These are phyloP conservation scores for Vitis rotundifolia DNA, from an alignment of 164 flowering plant genomes.

Conservation along the genomic window DNA sequence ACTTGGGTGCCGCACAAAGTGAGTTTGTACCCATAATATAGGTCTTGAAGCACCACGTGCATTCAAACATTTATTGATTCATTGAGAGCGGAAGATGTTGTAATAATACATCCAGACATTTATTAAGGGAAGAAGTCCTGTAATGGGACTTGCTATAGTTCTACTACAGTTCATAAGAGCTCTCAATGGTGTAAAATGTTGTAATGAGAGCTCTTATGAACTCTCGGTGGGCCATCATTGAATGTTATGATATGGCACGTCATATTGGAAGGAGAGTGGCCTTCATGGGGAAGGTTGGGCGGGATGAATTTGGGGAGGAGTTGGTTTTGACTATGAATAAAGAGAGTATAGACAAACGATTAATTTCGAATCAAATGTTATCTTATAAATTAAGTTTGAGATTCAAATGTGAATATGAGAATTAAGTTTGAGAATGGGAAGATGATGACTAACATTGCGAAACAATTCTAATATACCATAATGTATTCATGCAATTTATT, in stretches of 20 bases:
- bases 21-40: slow-evolving; percentile 88
- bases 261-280: slow-evolving; percentile 93
- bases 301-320: slow-evolving; percentile 72
- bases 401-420: slow-evolving; percentile 52
- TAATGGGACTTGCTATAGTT: no score
- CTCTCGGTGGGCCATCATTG: slow-evolving; percentile 83
- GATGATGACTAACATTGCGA: slow-evolving; percentile 63
- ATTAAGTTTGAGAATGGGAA: slow-evolving; percentile 66
- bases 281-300: slow-evolving; percentile 90
- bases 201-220: slow-evolving; percentile 87
- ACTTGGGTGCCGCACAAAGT: slow-evolving; percentile 82
- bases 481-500: neutral
- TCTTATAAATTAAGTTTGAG: slow-evolving; percentile 8
- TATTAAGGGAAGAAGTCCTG: no score
- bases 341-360: slow-evolving; percentile 80
- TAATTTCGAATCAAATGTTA: slow-evolving; percentile 26
- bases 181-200: slow-evolving; percentile 64
- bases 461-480: no score
- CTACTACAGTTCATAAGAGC: no score
- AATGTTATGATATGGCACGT: slow-evolving; percentile 85
- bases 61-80: slow-evolving; percentile 73
- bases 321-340: slow-evolving; percentile 70
- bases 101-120: no score
- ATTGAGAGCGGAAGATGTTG: no score
- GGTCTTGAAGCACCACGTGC: slow-evolving; percentile 62